phyloP scores from a whole-genome alignment of 2,329 filamentous ascomycete species.

The Pseudogymnoascus sp. region DNA sequence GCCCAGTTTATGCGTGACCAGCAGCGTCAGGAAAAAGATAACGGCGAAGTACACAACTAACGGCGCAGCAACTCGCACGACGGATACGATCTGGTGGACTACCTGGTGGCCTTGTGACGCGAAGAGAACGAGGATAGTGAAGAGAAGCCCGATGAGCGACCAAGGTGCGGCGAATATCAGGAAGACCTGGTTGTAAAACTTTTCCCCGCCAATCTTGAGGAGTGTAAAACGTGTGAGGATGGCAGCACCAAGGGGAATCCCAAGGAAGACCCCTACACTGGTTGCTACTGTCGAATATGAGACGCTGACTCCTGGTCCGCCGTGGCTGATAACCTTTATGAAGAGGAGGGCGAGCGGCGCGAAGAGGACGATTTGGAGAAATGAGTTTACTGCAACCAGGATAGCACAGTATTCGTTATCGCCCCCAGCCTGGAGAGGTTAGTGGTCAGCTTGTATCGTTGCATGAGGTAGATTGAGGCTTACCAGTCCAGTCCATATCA shows the following conservation, averaged over 20 bases:
- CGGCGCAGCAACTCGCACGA: constrained; percentile 74
- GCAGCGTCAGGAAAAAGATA: constrained; percentile 66
- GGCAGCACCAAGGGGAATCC: constrained; percentile 74
- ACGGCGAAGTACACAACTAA: constrained; percentile 73
- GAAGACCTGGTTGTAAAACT: constrained; percentile 64
- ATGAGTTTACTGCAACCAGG: constrained; percentile 67
- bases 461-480: not conserved
- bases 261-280: constrained; percentile 78
- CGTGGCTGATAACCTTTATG: constrained; percentile 59
- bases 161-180: constrained; percentile 43
- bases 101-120: constrained; percentile 72
- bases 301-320: constrained; percentile 47
- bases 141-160: constrained; percentile 56
- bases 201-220: constrained; percentile 45
- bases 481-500: constrained; percentile 74
- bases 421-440: constrained; percentile 52
- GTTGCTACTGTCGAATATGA: constrained; percentile 66
- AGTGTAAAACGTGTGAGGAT: constrained; percentile 66
- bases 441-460: not conserved
- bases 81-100: constrained; percentile 75
- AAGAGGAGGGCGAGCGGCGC: constrained; percentile 61
- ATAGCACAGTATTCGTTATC: constrained; percentile 79
- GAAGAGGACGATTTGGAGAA: constrained; percentile 69
- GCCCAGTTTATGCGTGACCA: constrained; percentile 57
- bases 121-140: constrained; percentile 82